phyloP scores from a whole-genome alignment of 495 filamentous ascomycete genomes.

The Trichoderma asperelloides region DNA sequence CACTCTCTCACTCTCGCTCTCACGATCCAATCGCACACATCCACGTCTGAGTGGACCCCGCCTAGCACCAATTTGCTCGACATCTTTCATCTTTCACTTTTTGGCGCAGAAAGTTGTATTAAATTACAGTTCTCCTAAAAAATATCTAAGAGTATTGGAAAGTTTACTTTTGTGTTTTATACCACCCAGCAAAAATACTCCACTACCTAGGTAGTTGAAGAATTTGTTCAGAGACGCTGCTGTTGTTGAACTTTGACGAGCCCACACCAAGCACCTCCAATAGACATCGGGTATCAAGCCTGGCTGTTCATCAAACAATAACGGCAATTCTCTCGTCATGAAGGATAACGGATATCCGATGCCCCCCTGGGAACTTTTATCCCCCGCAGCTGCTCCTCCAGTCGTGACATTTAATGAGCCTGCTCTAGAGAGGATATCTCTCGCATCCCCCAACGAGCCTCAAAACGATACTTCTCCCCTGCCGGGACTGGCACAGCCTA shows the following conservation, averaged over 20 bases:
- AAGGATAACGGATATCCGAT: background rate
- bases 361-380: background rate
- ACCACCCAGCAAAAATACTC: too few relatives aligned
- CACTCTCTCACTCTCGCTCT: background rate
- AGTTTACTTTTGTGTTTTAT: too few relatives aligned
- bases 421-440: background rate
- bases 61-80: background rate
- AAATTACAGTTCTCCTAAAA: background rate
- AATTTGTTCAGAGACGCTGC: too few relatives aligned
- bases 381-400: background rate
- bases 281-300: background rate
- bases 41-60: conserved; percentile 3
- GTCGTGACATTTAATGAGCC: background rate
- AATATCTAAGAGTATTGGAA: too few relatives aligned
- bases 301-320: background rate
- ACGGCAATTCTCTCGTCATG: background rate
- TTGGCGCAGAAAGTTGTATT: background rate
- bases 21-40: background rate
- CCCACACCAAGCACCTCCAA: background rate
- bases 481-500: background rate
- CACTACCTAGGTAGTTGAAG: too few relatives aligned
- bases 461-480: background rate
- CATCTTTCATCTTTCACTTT: background rate
- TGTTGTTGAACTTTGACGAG: too few relatives aligned
- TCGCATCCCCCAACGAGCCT: background rate